Base-by-base conservation (phyloP, 306 rosid species). In the Adenanthera pavonina region DNA sequence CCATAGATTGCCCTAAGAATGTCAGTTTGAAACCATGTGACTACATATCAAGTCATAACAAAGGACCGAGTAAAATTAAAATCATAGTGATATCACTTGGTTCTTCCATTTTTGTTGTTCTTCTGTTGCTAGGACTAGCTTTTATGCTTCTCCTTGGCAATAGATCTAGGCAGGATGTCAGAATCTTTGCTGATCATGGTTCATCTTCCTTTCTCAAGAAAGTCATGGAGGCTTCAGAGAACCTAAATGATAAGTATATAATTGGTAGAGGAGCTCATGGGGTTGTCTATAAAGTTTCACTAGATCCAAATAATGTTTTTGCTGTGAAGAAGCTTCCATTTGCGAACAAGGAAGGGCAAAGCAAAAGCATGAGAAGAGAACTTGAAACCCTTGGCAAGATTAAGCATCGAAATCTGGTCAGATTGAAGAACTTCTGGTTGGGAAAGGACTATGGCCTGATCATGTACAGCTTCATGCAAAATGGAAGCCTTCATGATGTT, bases 241-340 rank as follows among this genome's bases (percentile, higher is more conserved):
- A 89, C 44, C 79, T 91, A 4, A 69, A 83, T 69, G 91, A 83
- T 10, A 60, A 62, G 20, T 84, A 75, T 75, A 33, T 91, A 15
- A 82, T 91, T 13, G 94, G 91, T 15, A 80, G 72, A 87, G 94
- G 94, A 84, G 85, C 89, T 9, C 92, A 91, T 69, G 94, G 94
- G 72, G 82, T 79, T 14, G 91, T 91, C 47, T 89, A 89, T 49
- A 87, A 81, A 85, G 92, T 86, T 72, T 77, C 76, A 34, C 51
- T 86, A 17, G 83, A 82, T 48, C 78, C 84, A 8, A 76, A 78
- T 36, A 52, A 78, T 19, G 69, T 69, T 69, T 82, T 75, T 73
- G 92, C 91, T n/a, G 80, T 91, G 65, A 91, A 91, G 88, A 91
- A 91, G 77, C 70, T 91, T 78, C 69, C 51, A 56, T 84, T 82